Evolutionary conservation across 2,329 filamentous ascomycete genomes (phyloP).

Genomic region (Acephala macrosclerotiorum): DNA sequence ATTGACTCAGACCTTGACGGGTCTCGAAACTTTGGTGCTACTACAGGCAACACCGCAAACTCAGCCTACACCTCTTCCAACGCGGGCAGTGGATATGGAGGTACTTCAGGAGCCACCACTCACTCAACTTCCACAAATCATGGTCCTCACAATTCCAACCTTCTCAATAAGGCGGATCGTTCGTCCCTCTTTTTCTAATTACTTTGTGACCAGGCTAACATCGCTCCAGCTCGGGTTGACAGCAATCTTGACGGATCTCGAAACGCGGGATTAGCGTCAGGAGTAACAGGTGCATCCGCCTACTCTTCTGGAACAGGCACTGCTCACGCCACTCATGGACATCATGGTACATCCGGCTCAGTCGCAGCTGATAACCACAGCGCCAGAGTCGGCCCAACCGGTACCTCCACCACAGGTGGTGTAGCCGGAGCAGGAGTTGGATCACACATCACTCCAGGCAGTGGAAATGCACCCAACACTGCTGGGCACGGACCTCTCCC

Average conservation of each 20-base stretch:
- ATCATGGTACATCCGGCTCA: too few species aligned
- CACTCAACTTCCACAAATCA: slow-evolving; percentile 42
- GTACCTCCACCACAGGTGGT: slow-evolving; percentile 35
- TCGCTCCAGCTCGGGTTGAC: slow-evolving; percentile 56
- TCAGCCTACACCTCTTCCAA: slow-evolving; percentile 4
- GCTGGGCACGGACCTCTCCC: slow-evolving; percentile 44
- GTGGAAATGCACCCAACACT: slow-evolving; percentile 51
- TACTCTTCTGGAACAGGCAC: too few species aligned
- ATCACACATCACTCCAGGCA: slow-evolving; percentile 42
- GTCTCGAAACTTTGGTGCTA: slow-evolving; percentile 15
- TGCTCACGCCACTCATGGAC: too few species aligned
- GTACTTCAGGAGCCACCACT: slow-evolving; percentile 35
- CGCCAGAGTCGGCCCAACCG: slow-evolving; percentile 7
- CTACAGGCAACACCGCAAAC: slow-evolving; percentile 12
- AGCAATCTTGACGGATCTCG: slow-evolving; percentile 54
- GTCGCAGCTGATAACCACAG: too few species aligned
- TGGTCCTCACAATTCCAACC: slow-evolving; percentile 45
- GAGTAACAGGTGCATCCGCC: too few species aligned
- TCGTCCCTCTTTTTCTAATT: slow-evolving; percentile 34
- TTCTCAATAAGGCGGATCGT: slow-evolving; percentile 51
- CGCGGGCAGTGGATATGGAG: slow-evolving; percentile 18
- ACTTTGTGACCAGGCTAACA: background rate
- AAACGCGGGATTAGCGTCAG: slow-evolving; percentile 29
- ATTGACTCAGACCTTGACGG: slow-evolving; percentile 27
- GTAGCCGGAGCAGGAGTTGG: slow-evolving; percentile 41